Base-by-base conservation (phyloP, 148 eudicot genomes). In the Camellia granthamiana region DNA sequence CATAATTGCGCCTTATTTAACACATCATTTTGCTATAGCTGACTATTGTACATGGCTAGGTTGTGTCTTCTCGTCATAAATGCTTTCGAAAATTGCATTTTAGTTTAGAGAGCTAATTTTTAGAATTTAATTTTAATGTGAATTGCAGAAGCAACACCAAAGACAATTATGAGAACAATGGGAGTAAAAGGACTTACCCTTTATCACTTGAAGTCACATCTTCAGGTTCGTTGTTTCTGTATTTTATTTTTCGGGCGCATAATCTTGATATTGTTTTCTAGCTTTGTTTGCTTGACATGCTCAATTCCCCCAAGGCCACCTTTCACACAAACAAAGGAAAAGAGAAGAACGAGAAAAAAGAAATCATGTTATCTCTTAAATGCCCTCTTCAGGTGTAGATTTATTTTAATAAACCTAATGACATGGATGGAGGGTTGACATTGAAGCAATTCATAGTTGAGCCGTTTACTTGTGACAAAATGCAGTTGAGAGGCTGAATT, bases 181-280 rank as follows among this genome's bases (percentile, higher is more conserved):
- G 97, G 97, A 42, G 97, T 92, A 51, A 92, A 92, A 85, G 97
- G 97, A 67, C 91, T 92, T 58, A 92, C 97, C n/a, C 88, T 92
- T 72, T 92, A 92, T 86, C 97, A 92, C 80, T 83, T 92, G 85
- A 92, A 92, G 82, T 91, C 93, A 47, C 97, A 92, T 82, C 90
- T 92, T 79, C 95, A 91, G 93, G 93, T 87, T 79, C 21, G 83
- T 72, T 41, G 12, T 76, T 79, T 76, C 18, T 14, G 5, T 47
- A 52, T 74, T 72, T 72, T 71, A 5, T 51, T 77, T 81, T 69
- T 44, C 10, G 0, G 52, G 72, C 51, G 61, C 62, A 49, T 54
- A n/a, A 61, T 38, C 70, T 58, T 13, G 16, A 8, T 41, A 23
- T 16, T 23, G 63, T 62, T 59, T 60, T 63, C 51, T 76, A 15